Evolutionary conservation across 2,329 filamentous ascomycete species (phyloP).

Genomic region (Ascochyta clinopodiicola): DNA sequence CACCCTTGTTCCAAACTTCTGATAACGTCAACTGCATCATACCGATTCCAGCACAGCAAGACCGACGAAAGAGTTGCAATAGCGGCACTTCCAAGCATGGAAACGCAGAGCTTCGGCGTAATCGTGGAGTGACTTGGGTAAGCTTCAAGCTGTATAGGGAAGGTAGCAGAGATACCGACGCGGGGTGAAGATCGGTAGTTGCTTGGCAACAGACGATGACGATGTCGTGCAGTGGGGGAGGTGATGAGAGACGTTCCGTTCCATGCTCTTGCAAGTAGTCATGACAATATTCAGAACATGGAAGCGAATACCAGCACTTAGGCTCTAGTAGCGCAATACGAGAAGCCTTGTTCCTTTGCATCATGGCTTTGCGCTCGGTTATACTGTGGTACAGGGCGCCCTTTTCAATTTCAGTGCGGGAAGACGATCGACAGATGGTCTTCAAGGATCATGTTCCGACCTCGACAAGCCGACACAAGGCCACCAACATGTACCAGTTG

Average conservation of each 20-base stretch:
- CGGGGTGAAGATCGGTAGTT: slow-evolving; percentile 21
- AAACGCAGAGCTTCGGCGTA: slow-evolving; percentile 19
- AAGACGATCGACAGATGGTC: slow-evolving; percentile 6
- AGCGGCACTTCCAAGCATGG: slow-evolving; percentile 16
- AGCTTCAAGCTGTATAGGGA: slow-evolving; percentile 37
- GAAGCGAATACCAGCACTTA: background rate
- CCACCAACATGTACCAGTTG: no score
- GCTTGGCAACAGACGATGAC: slow-evolving; percentile 39
- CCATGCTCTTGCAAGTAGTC: background rate
- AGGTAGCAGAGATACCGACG: slow-evolving; percentile 35
- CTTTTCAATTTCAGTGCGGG: background rate
- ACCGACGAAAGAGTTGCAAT: slow-evolving; percentile 8
- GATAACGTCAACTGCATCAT: slow-evolving; percentile 31
- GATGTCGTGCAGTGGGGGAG: slow-evolving; percentile 22
- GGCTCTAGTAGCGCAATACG: background rate
- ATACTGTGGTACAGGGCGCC: background rate
- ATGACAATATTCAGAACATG: background rate
- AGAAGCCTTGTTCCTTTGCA: background rate
- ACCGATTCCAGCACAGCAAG: slow-evolving; percentile 7
- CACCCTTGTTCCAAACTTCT: background rate
- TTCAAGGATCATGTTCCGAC: background rate
- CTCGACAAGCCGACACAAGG: background rate
- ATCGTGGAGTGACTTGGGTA: slow-evolving; percentile 17
- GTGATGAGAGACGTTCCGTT: background rate
- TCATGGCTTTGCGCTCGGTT: background rate